phyloP scores from a whole-genome alignment of 2,329 filamentous ascomycete genomes.

The Aspergillus clavatus region DNA sequence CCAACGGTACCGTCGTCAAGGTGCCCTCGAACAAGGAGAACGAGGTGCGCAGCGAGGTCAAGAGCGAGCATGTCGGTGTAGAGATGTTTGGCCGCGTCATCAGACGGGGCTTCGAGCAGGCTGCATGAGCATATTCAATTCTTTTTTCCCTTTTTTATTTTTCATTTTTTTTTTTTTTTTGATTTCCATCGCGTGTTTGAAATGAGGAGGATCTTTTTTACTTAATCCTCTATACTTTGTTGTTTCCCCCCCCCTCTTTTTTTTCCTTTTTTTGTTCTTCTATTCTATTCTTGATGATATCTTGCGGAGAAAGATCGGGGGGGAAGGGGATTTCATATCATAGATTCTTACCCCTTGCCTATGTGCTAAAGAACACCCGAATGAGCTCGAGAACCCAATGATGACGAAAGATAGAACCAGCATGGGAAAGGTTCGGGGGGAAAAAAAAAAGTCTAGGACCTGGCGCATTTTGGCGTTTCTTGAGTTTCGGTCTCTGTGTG shows the following conservation, averaged over 20 bases:
- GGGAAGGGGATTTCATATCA: too few relatives aligned
- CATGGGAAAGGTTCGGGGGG: conserved; percentile 16
- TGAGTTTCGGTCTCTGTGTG: conserved; percentile 12
- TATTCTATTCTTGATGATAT: conserved; percentile 12
- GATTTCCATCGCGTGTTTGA: conserved; percentile 2
- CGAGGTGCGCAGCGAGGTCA: conserved; percentile 92
- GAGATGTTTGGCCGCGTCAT: conserved; percentile 61
- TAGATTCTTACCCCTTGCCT: too few relatives aligned
- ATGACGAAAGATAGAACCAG: conserved; percentile 11
- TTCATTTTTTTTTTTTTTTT: conserved; percentile 5
- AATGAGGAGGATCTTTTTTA: not conserved
- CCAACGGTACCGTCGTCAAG: conserved; percentile 51
- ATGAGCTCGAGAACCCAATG: conserved; percentile 11
- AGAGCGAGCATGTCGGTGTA: conserved; percentile 78
- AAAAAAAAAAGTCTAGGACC: conserved; percentile 18
- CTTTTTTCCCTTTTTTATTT: conserved; percentile 11
- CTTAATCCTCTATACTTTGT: too few relatives aligned
- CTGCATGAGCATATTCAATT: conserved; percentile 46
- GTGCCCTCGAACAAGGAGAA: conserved; percentile 94
- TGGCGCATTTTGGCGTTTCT: conserved; percentile 27
- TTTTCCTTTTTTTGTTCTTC: conserved; percentile 11
- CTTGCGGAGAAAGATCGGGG: too few relatives aligned
- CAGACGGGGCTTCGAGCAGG: conserved; percentile 79
- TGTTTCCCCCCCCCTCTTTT: conserved; percentile 2
- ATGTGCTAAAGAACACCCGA: conserved; percentile 1